phyloP scores from a whole-genome alignment of 768 basidiomycete species.

The Pulveroboletus sp. region DNA sequence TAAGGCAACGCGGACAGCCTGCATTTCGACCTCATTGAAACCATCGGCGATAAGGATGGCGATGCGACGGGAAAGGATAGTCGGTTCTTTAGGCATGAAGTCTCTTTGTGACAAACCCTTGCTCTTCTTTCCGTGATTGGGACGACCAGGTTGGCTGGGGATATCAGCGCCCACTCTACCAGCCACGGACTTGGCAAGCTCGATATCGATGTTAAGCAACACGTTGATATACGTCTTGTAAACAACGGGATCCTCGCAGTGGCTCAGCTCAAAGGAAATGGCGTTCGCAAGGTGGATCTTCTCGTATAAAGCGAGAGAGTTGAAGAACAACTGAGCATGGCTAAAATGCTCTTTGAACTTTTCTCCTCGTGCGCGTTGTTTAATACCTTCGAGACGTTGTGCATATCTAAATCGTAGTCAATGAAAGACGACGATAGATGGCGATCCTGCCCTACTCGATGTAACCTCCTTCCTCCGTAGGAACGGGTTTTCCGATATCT shows the following conservation, averaged over 20 bases:
- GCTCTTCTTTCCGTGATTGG: slow-evolving; percentile 57
- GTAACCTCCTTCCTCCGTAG: slow-evolving; percentile 53
- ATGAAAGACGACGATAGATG: neutral
- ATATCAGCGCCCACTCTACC: slow-evolving; percentile 55
- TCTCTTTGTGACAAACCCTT: slow-evolving; percentile 57
- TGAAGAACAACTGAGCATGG: slow-evolving; percentile 80
- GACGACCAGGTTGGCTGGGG: slow-evolving; percentile 47
- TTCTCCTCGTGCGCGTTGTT: slow-evolving; percentile 56
- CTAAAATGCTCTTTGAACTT: slow-evolving; percentile 77
- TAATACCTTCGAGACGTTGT: slow-evolving; percentile 51
- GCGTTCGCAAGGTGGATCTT: slow-evolving; percentile 67
- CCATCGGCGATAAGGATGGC: slow-evolving; percentile 76
- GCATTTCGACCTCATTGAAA: slow-evolving; percentile 58
- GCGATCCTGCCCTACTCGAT: slow-evolving; percentile 39
- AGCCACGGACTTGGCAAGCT: slow-evolving; percentile 69
- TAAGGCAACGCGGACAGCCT: slow-evolving; percentile 53
- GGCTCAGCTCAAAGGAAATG: slow-evolving; percentile 78
- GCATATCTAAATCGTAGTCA: slow-evolving; percentile 36
- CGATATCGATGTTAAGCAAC: slow-evolving; percentile 69
- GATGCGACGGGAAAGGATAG: slow-evolving; percentile 63
- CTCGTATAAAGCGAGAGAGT: slow-evolving; percentile 69
- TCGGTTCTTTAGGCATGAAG: slow-evolving; percentile 52
- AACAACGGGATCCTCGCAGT: slow-evolving; percentile 73
- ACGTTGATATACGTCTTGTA: slow-evolving; percentile 63
- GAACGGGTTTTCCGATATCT: slow-evolving; percentile 44